A percentile compares a stretch with the other conserved stretches of the same genome.
Conservation (phyloP, 805 yeast species). For the Monosporozyma siamensis region DNA sequence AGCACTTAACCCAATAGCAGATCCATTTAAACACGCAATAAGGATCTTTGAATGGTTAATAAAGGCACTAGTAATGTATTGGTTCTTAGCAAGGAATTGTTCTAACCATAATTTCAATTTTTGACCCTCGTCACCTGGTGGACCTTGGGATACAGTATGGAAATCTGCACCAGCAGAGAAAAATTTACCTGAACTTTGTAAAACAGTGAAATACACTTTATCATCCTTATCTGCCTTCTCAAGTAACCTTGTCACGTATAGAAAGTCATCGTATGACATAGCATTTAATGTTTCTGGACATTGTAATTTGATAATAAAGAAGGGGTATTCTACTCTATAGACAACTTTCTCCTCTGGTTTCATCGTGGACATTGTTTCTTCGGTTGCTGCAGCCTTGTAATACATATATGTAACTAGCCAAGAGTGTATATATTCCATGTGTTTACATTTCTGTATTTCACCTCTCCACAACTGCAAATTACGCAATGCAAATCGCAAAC, state of each 20-base stretch:
- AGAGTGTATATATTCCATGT: background rate
- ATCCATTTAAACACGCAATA: slow-evolving; percentile 69
- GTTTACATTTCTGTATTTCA: no score
- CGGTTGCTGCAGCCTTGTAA: background rate
- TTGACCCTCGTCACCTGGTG: no score
- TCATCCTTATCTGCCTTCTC: slow-evolving; percentile 55
- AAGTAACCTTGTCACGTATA: slow-evolving; percentile 47
- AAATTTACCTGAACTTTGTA: slow-evolving; percentile 62
- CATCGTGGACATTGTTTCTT: background rate
- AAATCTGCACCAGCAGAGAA: slow-evolving; percentile 75
- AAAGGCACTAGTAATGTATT: slow-evolving; percentile 64
- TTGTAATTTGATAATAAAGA: slow-evolving; percentile 57
- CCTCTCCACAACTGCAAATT: no score
- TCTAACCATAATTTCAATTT: slow-evolving; percentile 35
- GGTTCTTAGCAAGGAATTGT: slow-evolving; percentile 49
- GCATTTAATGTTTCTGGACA: slow-evolving; percentile 58
- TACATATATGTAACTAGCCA: background rate
- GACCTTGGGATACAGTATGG: no score
- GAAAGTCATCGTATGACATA: slow-evolving; percentile 53
- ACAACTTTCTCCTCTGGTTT: slow-evolving; percentile 10
- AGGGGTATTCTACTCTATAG: slow-evolving; percentile 17
- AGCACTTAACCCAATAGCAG: slow-evolving; percentile 71
- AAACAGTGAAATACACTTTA: slow-evolving; percentile 51
- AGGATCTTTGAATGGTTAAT: slow-evolving; percentile 63
- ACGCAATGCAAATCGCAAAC: no score